Evolutionary conservation across 768 basidiomycete genomes (phyloP).

Genomic region (Pseudohyphozyma bogoriensis): DNA sequence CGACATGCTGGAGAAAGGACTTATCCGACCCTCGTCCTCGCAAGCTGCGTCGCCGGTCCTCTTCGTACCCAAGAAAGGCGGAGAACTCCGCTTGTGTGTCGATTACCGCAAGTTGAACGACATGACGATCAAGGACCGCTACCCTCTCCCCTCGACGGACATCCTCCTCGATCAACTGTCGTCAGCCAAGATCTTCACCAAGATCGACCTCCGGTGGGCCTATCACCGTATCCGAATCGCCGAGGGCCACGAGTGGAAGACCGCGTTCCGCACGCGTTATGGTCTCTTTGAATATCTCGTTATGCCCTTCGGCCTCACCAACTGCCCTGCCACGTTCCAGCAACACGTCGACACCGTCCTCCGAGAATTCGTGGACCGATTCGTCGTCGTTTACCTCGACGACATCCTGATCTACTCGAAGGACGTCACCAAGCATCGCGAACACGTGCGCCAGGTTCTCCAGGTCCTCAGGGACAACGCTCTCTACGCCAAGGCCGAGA

Average conservation of each 20-base stretch:
- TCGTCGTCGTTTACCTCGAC: conserved; percentile 41
- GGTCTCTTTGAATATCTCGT: conserved; percentile 43
- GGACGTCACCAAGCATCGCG: conserved; percentile 9
- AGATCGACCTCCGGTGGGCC: conserved; percentile 41
- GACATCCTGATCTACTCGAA: conserved; percentile 42
- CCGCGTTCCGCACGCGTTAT: conserved; percentile 41
- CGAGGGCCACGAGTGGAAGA: conserved; percentile 44
- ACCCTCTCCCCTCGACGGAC: conserved; percentile 22
- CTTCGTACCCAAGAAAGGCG: conserved; percentile 25
- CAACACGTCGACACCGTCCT: conserved; percentile 43
- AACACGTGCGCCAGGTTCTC: conserved; percentile 37
- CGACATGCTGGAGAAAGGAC: conserved; percentile 38
- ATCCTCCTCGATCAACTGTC: conserved; percentile 29
- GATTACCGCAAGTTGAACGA: conserved; percentile 26
- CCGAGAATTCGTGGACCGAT: conserved; percentile 39
- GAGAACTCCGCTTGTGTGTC: conserved; percentile 16
- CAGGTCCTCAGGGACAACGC: conserved; percentile 35
- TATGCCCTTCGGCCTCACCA: conserved; percentile 41
- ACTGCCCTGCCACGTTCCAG: conserved; percentile 42
- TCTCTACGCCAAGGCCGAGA: conserved; percentile 38
- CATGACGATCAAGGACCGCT: conserved; percentile 23
- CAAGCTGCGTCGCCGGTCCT: conserved; percentile 5
- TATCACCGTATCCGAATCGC: conserved; percentile 44
- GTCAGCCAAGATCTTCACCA: conserved; percentile 34
- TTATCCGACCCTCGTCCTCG: conserved; percentile 35